Percentiles rank a stretch among this genome's conserved stretches.
These are phyloP conservation scores for Blastocystis sp. DNA, from an alignment of 352 stramenopile species.

Conservation along the genomic window DNA sequence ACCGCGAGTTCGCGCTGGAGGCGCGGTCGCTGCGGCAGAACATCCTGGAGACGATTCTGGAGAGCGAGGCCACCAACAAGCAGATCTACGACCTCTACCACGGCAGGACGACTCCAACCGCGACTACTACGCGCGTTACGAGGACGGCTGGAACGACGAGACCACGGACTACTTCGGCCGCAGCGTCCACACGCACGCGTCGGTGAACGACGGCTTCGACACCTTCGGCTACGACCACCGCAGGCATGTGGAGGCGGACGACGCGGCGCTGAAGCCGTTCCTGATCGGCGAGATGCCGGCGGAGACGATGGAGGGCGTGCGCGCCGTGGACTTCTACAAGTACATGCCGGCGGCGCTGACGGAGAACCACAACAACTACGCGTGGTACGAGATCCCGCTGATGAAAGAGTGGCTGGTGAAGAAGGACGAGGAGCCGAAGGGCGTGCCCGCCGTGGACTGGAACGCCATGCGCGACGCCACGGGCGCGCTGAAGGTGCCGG, in stretches of 20 bases:
- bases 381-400: too few relatives aligned
- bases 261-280: too few relatives aligned
- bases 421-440: neutral
- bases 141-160: neutral
- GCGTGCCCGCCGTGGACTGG: too few relatives aligned
- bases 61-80: neutral
- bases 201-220: conserved; percentile 39
- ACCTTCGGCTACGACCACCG: conserved; percentile 3
- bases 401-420: too few relatives aligned
- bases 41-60: conserved; percentile 40
- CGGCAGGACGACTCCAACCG: neutral
- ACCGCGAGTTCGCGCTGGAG: too few relatives aligned
- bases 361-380: neutral
- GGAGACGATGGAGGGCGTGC: neutral
- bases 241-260: neutral
- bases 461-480: too few relatives aligned
- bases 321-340: neutral
- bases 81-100: conserved; percentile 40
- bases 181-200: neutral
- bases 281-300: too few relatives aligned
- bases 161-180: conserved; percentile 38
- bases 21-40: conserved; percentile 41
- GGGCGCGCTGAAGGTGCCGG: neutral
- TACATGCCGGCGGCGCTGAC: neutral
- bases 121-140: neutral